Evolutionary conservation across 164 flowering plant genomes (phyloP).

Genomic region (Sedum album): DNA sequence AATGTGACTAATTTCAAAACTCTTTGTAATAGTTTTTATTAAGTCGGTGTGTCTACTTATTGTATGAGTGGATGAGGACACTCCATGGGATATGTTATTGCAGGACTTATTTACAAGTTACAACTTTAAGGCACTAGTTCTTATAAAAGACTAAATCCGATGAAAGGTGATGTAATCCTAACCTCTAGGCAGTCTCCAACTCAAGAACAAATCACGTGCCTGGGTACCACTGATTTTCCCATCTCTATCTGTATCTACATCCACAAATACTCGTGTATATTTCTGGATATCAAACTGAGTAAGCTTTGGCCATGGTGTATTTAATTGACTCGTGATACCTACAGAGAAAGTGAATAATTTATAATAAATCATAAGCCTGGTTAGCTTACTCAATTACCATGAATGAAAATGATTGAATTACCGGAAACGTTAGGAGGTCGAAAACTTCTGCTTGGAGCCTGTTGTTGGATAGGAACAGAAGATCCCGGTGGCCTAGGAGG

Average conservation of each 20-base stretch:
- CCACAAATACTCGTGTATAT: constrained; percentile 75
- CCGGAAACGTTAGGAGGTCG: constrained; percentile 34
- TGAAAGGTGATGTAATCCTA: background rate
- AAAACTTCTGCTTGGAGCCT: constrained; percentile 38
- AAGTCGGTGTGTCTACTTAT: background rate
- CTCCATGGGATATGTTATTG: background rate
- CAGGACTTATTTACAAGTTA: background rate
- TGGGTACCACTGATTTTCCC: constrained; percentile 85
- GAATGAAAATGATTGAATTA: constrained; percentile 49
- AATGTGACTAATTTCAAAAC: too few relatives aligned
- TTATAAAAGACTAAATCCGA: background rate
- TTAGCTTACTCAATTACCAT: constrained; percentile 33
- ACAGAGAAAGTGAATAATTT: constrained; percentile 29
- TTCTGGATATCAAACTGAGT: constrained; percentile 70
- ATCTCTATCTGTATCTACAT: constrained; percentile 87
- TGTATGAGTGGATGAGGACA: background rate
- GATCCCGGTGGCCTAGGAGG: constrained; percentile 22
- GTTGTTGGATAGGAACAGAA: constrained; percentile 18
- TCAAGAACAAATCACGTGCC: constrained; percentile 80
- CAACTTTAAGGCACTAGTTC: too few relatives aligned
- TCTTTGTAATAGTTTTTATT: background rate
- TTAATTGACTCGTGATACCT: constrained; percentile 36
- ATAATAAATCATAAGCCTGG: constrained; percentile 25
- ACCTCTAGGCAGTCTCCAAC: constrained; percentile 98
- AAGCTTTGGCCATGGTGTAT: constrained; percentile 79